Percentiles rank a stretch among this genome's conserved stretches.
Conservation (phyloP, 208 protist species). For the Willaertia magna region DNA sequence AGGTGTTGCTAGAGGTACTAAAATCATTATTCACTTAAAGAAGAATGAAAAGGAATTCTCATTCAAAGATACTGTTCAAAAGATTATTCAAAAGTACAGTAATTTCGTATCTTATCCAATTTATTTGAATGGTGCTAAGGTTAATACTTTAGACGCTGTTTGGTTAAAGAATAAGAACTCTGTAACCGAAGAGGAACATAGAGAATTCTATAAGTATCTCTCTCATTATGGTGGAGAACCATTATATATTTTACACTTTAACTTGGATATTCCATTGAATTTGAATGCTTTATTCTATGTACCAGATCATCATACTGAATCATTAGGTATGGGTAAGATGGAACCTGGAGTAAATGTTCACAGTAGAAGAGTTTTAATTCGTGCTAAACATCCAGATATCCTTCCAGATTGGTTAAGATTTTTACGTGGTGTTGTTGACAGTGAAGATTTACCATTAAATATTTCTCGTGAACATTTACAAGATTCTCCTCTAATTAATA, state of each 20-base stretch:
- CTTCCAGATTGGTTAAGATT: conserved; percentile 94
- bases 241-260: conserved; percentile 79
- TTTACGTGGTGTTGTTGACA: conserved; percentile 89
- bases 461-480: conserved; percentile 93
- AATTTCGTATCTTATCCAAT: conserved; percentile 93
- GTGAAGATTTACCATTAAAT: conserved; percentile 92
- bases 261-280: conserved; percentile 80
- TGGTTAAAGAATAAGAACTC: conserved; percentile 84
- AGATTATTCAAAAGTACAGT: conserved; percentile 89
- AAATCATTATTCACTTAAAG: conserved; percentile 88
- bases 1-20: conserved; percentile 82
- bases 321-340: conserved; percentile 84
- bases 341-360: conserved; percentile 86
- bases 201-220: conserved; percentile 91
- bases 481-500: conserved; percentile 79
- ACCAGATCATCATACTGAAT: conserved; percentile 84
- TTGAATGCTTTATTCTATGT: conserved; percentile 87
- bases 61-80: conserved; percentile 71
- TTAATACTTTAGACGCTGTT: conserved; percentile 88
- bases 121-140: conserved; percentile 62
- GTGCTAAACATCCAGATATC: conserved; percentile 76
- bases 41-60: conserved; percentile 79
- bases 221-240: conserved; percentile 77
- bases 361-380: conserved; percentile 81
- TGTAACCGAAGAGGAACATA: conserved; percentile 81